Base-by-base conservation (phyloP, 1,139 yeast genomes). In the Kodamaea sp. region DNA sequence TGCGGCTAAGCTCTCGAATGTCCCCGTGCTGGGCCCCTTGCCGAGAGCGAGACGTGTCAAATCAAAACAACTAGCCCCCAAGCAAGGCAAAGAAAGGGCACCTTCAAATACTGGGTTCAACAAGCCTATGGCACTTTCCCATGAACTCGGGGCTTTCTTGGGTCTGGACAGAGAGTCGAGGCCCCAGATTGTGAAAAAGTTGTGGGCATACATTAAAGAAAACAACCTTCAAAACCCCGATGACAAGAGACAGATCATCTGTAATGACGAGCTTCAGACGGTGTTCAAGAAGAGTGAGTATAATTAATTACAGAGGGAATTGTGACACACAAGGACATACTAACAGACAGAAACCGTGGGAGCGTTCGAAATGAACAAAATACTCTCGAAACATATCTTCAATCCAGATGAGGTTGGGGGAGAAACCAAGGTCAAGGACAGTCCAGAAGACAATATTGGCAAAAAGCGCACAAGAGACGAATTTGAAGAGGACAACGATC, bases 141-240 rank as follows among this genome's bases (percentile, higher is more conserved):
- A 71, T 4, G 73, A 71, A 29, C 66, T 86, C 24, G 65, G 69
- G 26, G 63, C 51, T 4, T 57, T 85, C 7, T 47, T 67, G 7
- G 77, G 67, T 0, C 58, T 50, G n/a, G 56, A 55, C 4, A 50
- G 59, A 37, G 53, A 74, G 35, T 73, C 87, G 2, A 63, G 95
- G 46, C 83, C 94, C 0, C 83, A 82, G 51, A 81, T 83, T 18
- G 90, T 84, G 21, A 83, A 84, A 47, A 63, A 61, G 30, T 61
- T 86, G 14, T 87, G 96, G 96, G 75, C 68, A 9, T 80, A 87
- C 54, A 84, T 87, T 44, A 83, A 81, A 51, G 73, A 58, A 15
- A 55, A 82, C 40, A 59, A 77, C 31, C 61, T 87, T 26, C 96
- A 86, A 52, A 79, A 84, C 47, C 87, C 90, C 1, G 55, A 63